A percentile compares a stretch with the other conserved stretches of the same genome.
phyloP scores from a whole-genome alignment of 2,329 filamentous ascomycete genomes.

The Arthrobotrys entomopaga region DNA sequence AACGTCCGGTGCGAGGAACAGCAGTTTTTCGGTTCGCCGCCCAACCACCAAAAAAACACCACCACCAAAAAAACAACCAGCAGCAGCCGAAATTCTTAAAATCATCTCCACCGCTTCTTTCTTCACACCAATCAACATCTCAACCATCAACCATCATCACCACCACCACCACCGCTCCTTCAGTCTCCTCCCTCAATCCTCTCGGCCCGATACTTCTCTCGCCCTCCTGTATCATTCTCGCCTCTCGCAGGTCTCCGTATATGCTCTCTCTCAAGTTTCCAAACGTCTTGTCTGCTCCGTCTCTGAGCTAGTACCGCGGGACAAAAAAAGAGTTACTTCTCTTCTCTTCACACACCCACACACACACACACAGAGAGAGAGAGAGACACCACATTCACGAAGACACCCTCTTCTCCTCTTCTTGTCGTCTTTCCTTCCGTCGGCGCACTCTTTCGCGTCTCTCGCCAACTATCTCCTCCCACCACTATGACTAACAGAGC shows the following conservation, averaged over 20 bases:
- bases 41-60: slow-evolving; percentile 22
- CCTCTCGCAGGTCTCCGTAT: slow-evolving; percentile 37
- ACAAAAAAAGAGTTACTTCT: slow-evolving; percentile 13
- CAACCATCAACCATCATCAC: slow-evolving; percentile 15
- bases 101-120: slow-evolving; percentile 28
- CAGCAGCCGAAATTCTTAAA: slow-evolving; percentile 7
- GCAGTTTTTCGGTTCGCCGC: slow-evolving; percentile 1
- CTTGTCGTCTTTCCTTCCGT: slow-evolving; percentile 17
- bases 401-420: slow-evolving; percentile 2
- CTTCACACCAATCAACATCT: slow-evolving; percentile 10
- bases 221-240: slow-evolving; percentile 16
- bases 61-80: slow-evolving; percentile 17
- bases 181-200: slow-evolving; percentile 19
- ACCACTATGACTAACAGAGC: slow-evolving; percentile 38
- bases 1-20: not conserved
- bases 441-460: slow-evolving; percentile 36
- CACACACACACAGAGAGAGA: slow-evolving; percentile 5
- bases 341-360: slow-evolving; percentile 2
- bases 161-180: slow-evolving; percentile 27
- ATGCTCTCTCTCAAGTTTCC: slow-evolving; percentile 39
- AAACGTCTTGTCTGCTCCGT: slow-evolving; percentile 47
- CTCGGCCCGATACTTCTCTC: slow-evolving; percentile 9
- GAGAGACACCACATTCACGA: slow-evolving; percentile 1
- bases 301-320: slow-evolving; percentile 45
- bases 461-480: slow-evolving; percentile 31